These are phyloP conservation scores for Phaseolus coccineus DNA, from an alignment of 331 rosid species.

Conservation along the genomic window DNA sequence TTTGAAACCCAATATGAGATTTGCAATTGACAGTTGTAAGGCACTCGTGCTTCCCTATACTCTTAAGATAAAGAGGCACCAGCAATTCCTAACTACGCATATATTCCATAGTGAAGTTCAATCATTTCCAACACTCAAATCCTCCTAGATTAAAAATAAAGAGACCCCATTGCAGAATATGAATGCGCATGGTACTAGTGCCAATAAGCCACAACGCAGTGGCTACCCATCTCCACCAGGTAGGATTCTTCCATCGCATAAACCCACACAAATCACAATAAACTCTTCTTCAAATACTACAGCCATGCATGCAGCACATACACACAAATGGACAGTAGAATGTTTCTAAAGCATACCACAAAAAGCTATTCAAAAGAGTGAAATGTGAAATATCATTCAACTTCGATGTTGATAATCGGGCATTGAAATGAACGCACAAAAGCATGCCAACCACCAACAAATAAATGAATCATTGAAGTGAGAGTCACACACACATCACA, in stretches of 20 bases:
- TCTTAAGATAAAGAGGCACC: background rate
- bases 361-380: background rate
- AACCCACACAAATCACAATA: background rate
- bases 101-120: constrained; percentile 20
- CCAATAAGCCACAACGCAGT: background rate
- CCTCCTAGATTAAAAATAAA: background rate
- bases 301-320: background rate
- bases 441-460: background rate
- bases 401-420: background rate
- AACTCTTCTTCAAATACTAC: background rate
- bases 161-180: constrained; percentile 1
- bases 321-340: background rate
- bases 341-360: constrained; percentile 7
- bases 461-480: background rate
- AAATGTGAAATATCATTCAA: constrained; percentile 15
- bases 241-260: background rate
- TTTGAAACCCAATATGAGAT: background rate
- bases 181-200: background rate
- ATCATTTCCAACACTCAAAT: background rate
- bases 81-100: background rate
- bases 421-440: background rate
- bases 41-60: background rate
- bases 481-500: background rate
- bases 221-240: background rate
- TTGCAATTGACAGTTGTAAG: background rate